Evolutionary conservation across 2,329 filamentous ascomycete genomes (phyloP), one percentile per base, ranked within the genome.

Genomic region (Cladophialophora exuberans): DNA sequence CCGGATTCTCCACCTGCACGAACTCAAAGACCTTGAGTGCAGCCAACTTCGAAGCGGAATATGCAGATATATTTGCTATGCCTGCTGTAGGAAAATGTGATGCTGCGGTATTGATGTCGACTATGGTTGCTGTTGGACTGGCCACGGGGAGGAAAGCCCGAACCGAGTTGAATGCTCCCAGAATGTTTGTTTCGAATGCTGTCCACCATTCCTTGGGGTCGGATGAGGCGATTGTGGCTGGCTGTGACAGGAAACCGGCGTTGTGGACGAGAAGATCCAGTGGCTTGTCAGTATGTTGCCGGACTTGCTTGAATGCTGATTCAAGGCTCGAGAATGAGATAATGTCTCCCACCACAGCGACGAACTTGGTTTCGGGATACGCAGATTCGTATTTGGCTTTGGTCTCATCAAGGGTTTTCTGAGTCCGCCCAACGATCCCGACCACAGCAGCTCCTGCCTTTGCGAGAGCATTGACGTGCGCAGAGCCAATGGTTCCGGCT

Each of bases 401-500:
- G 7, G 46, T 22, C 10, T 36, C 46, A 17, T 49, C 35, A 10
- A 49, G 33, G 11, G 46, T 49, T 26, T 49, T 28, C 35, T 41
- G 46, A 28, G 46, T 49, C 7, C 46, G 46, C 28, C 81, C 82
- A 3, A 70, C 76, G 15, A 86, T 70, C 11, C 77, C 77, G 52
- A 87, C 80, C 22, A 69, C 65, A 0, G 76, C 72, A 22, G 76
- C 78, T 3, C 79, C 79, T 3, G 82, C 81, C 60, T 70, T 70
- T 17, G 82, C 83, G 61, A 77, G 85, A 6, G 79, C 77, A 13
- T 79, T 63, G 1, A 81, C 81, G 3, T 76, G 80, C 11, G 76
- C 74, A 2, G 70, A 71, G 6, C 83, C 82, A 33, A 83, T 76
- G 2, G 81, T 80, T 33, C 76, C 77, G 1, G 76, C 79, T 0